Evolutionary conservation across 257 asterid species (phyloP), one percentile per base, ranked within the genome.

Genomic region (Parsonsia alboflavescens): DNA sequence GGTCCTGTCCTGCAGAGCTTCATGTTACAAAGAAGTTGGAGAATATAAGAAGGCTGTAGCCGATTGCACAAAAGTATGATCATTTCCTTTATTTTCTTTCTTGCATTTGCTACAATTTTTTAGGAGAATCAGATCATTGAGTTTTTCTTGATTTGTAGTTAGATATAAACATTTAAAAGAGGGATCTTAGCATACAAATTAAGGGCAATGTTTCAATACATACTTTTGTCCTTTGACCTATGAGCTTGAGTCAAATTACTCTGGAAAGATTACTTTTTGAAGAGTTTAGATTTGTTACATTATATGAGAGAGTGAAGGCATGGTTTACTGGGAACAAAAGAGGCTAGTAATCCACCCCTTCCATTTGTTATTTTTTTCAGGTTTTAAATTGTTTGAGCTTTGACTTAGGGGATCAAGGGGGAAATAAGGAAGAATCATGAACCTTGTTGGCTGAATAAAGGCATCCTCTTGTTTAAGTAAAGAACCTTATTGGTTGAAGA

Each of bases 41-140:
- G 99, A 95, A 82, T 92, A 95, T 80, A 95, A 95, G 89, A 95
- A 95, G 89, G 99, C 98, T 46, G 99, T 95, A 36, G 99, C 98
- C 77, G 99, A 95, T 84, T 95, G 99, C 80, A 88, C 98, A 22
- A 89, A 95, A 96, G 99, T 95, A 82, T 41, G 52, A 22, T 64
- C 71, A 30, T 58, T 64, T 36, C 10, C 67, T 65, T 73, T 5
- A 19, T 30, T 6, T 65, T 4, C 33, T 10, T 44, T 50, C 10
- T 42, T 24, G 2, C 9, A 9, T 39, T 22, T 61, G 16, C 12
- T n/a, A 0, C 46, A 5, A 10, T 64, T n/a, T 1, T 19, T 10
- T 50, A 0, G 24, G 24, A 46, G 50, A 12, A 49, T 70, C 48
- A 48, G 74, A 15, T 70, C 48, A 45, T 28, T 39, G 21, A 4